A percentile compares a stretch with the other conserved stretches of the same genome.
phyloP scores from a whole-genome alignment of 768 basidiomycete genomes.

The Crucibulum laeve region DNA sequence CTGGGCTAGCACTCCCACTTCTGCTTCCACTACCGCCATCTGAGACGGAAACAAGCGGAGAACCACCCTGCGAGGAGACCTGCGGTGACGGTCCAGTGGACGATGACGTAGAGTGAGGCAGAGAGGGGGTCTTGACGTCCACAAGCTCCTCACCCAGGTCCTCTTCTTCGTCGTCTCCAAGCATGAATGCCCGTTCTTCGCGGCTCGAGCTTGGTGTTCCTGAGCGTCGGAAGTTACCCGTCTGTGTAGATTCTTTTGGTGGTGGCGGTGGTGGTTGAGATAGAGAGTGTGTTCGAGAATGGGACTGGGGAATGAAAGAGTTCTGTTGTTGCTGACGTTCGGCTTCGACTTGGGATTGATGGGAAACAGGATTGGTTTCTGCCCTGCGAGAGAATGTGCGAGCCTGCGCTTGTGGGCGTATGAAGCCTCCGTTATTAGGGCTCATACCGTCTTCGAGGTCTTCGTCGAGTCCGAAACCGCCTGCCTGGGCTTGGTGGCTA shows the following conservation, averaged over 20 bases:
- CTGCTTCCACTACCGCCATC: neutral
- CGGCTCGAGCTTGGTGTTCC: conserved; percentile 11
- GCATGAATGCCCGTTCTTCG: conserved; percentile 32
- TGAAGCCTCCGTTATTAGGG: conserved; percentile 17
- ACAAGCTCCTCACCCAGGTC: conserved; percentile 15
- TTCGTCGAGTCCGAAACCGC: conserved; percentile 13
- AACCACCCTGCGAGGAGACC: neutral
- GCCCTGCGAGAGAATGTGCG: conserved; percentile 1
- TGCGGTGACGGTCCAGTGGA: neutral
- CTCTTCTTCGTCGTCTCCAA: conserved; percentile 26
- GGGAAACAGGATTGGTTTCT: conserved; percentile 38
- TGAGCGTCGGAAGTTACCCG: conserved; percentile 7
- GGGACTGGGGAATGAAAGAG: neutral
- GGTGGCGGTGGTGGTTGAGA: conserved; percentile 5
- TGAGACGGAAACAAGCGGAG: neutral
- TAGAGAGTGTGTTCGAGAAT: conserved; percentile 4
- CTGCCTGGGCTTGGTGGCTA: conserved; percentile 32
- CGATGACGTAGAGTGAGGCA: neutral
- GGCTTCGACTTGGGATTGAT: conserved; percentile 17
- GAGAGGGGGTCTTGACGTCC: neutral
- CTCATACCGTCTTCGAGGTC: conserved; percentile 12
- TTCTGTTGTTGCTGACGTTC: neutral
- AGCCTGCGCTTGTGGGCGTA: conserved; percentile 17
- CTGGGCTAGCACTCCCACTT: too few relatives aligned
- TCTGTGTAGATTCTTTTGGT: neutral